Base-by-base conservation (phyloP, 768 basidiomycete genomes). In the Suillus paluster region DNA sequence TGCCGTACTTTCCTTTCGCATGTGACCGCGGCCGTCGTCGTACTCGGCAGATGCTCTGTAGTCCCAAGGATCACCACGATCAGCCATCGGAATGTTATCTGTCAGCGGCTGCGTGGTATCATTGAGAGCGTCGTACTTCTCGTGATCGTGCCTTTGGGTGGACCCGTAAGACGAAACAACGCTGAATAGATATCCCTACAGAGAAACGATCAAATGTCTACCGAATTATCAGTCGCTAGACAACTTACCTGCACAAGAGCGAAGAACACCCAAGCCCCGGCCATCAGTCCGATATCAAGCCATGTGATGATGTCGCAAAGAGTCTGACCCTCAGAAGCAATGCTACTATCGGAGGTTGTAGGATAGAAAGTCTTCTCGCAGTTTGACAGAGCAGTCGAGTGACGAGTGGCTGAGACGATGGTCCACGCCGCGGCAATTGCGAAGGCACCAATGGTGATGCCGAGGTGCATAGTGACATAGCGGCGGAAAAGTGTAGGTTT, bases 201-300 rank as follows among this genome's bases (percentile, higher is more conserved):
- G 54, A 15, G 45, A 9, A n/a, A 55, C 46, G 21, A 33, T 66
- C 11, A 69, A 54, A 7, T 53, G 12, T 25, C 9, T 34, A 23
- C 10, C 7, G 9, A 44, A 15, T 27, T 15, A 58, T 64, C 25
- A 15, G 12, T 44, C 25, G 41, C 46, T 17, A 46, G 14, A 2
- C n/a, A n/a, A 36, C 88, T 67, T 74, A 90, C 90, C 73, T 97
- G 94, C 39, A 92, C 78, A 63, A 89, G 79, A n/a, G 84, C 85
- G 30, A 97, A 79, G 17, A 97, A 70, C 11, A 91, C 75, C 92
- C 95, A 98, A 7, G 97, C 79, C 9, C 86, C 93, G 21, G 83
- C 90, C 94, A 99, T 96, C 60, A 98, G 78, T 41, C 96, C 96
- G 15, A 97, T 80, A 68, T 92, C 91, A 11, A 94, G 91, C 93